These are phyloP conservation scores for Primulina tabacum DNA, from an alignment of 257 asterid species.

Conservation along the genomic window DNA sequence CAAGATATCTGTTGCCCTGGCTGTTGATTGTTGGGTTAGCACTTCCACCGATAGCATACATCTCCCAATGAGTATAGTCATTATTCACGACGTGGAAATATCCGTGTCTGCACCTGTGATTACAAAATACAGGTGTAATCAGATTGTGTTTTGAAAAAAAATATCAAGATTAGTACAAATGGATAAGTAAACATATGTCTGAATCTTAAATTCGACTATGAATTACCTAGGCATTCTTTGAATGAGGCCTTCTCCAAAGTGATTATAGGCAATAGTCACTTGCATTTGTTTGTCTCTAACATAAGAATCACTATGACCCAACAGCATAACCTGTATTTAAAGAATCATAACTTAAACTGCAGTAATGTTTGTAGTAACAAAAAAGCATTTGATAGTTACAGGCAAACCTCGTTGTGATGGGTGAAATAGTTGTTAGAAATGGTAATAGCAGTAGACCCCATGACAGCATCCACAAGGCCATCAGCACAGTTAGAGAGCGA, in stretches of 20 bases:
- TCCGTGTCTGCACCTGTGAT: slow-evolving; percentile 82
- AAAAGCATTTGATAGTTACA: slow-evolving; percentile 1
- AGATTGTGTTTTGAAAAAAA: neutral
- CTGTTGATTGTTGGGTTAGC: slow-evolving; percentile 89
- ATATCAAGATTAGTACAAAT: neutral
- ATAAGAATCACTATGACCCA: slow-evolving; percentile 95
- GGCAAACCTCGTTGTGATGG: slow-evolving; percentile 81
- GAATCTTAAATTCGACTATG: neutral
- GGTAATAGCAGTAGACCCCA: slow-evolving; percentile 92
- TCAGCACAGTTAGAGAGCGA: slow-evolving; percentile 88
- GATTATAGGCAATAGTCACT: slow-evolving; percentile 92
- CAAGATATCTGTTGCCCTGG: slow-evolving; percentile 88
- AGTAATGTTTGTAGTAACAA: neutral
- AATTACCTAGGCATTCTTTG: slow-evolving; percentile 96
- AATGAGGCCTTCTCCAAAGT: slow-evolving; percentile 86
- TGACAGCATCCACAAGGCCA: slow-evolving; percentile 91
- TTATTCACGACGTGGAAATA: slow-evolving; percentile 96
- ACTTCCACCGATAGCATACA: slow-evolving; percentile 97
- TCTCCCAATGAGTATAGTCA: slow-evolving; percentile 96
- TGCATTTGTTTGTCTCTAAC: slow-evolving; percentile 85
- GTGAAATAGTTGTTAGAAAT: slow-evolving; percentile 83
- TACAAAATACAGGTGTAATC: neutral
- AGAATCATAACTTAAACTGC: slow-evolving; percentile 17
- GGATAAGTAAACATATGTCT: neutral
- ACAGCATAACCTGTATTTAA: slow-evolving; percentile 66